phyloP scores from a whole-genome alignment of 352 stramenopile genomes.

The Phytophthora crassamura region DNA sequence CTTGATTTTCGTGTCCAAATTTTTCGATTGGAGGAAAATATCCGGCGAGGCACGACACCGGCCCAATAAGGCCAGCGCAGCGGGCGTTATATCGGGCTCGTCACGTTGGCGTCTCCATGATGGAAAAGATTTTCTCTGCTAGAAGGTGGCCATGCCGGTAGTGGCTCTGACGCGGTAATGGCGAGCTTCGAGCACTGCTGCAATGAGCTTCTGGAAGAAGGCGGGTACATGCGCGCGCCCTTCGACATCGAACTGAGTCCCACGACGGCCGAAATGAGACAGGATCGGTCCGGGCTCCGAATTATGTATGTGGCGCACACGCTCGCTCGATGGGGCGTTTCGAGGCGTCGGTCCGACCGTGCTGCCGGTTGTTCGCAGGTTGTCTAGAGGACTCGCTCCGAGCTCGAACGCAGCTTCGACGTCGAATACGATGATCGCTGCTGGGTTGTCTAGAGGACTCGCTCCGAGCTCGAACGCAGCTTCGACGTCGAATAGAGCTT shows the following conservation, averaged over 20 bases:
- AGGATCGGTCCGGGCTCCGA: conserved; percentile 24
- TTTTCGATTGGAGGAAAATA: conserved; percentile 37
- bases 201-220: too few relatives aligned
- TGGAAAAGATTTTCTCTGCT: conserved; percentile 7
- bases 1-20: conserved; percentile 30
- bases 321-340: too few relatives aligned
- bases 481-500: too few relatives aligned
- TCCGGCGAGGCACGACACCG: conserved; percentile 16
- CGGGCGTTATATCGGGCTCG: background rate
- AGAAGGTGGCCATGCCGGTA: background rate
- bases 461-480: too few relatives aligned
- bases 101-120: conserved; percentile 2
- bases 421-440: too few relatives aligned
- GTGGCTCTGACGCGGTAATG: background rate
- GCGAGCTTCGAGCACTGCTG: too few relatives aligned
- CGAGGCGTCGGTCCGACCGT: background rate
- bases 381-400: too few relatives aligned
- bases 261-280: conserved; percentile 8
- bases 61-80: conserved; percentile 23
- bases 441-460: too few relatives aligned
- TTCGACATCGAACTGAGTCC: background rate
- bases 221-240: too few relatives aligned
- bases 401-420: too few relatives aligned
- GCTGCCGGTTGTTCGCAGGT: too few relatives aligned
- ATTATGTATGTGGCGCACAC: conserved; percentile 3